Evolutionary conservation across 495 filamentous ascomycete species (phyloP).

Genomic region (Clohesyomyces aquaticus): DNA sequence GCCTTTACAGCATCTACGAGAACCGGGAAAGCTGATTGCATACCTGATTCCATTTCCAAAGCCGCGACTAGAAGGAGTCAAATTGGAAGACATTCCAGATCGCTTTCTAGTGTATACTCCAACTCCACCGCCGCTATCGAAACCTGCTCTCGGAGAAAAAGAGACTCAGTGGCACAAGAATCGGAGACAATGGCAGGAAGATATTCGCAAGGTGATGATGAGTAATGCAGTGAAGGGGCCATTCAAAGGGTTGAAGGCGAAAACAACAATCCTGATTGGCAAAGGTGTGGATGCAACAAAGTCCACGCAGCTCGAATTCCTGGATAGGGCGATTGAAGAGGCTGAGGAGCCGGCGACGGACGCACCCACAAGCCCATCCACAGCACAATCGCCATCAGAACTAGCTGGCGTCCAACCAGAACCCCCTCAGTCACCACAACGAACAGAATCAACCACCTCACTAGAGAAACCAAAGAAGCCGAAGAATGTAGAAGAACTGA

Average conservation of each 20-base stretch:
- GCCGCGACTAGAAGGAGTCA: constrained; percentile 41
- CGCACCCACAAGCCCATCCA: background rate
- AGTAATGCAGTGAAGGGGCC: constrained; percentile 44
- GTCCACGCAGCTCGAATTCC: constrained; percentile 47
- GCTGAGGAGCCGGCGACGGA: constrained; percentile 17
- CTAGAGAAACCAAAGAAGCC: constrained; percentile 9
- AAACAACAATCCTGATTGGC: constrained; percentile 46
- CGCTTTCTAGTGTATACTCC: constrained; percentile 52
- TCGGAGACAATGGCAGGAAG: constrained; percentile 51
- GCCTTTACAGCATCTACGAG: constrained; percentile 41
- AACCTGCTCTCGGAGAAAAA: constrained; percentile 47
- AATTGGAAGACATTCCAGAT: constrained; percentile 41
- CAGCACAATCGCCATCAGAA: background rate
- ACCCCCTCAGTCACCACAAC: background rate
- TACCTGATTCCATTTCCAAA: constrained; percentile 52
- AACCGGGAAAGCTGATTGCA: constrained; percentile 47
- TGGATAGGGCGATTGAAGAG: constrained; percentile 45
- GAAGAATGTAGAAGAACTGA: constrained; percentile 23
- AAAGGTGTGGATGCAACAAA: constrained; percentile 46
- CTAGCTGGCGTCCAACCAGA: background rate
- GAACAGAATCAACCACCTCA: background rate
- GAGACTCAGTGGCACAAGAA: constrained; percentile 49
- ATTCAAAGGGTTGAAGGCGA: constrained; percentile 51
- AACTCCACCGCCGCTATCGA: constrained; percentile 45
- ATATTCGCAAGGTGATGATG: constrained; percentile 49